Evolutionary conservation across 345 rosid species (phyloP), one percentile per base, ranked within the genome.

Genomic region (Garcia nutans): DNA sequence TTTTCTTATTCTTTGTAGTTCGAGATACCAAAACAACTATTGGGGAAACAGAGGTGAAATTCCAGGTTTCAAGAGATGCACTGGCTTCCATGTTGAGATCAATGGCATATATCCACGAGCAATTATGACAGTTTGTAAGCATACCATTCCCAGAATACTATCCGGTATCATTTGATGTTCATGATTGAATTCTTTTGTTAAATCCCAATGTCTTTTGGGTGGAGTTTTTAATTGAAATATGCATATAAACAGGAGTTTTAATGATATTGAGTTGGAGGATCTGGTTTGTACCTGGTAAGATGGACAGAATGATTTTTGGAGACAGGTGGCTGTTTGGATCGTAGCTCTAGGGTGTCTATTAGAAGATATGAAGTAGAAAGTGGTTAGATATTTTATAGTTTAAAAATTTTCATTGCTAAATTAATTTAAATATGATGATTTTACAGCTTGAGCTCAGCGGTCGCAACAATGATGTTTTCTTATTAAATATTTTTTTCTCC

Each of bases 1-100:
- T 56, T 77, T 69, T 1, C 17, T 73, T 69, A 7, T 50, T 50
- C 60, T 76, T 59, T 61, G 50, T 84, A 88, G 93, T 89, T 88
- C 59, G 86, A 80, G 92, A 85, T 76, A 70, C 83, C 15, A 87
- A 84, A 78, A 84, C 84, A 28, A 66, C 84, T 69, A 75, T 89
- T 20, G 91, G 93, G 57, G 90, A 88, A 74, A 83, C 87, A 44
- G 90, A 87, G 73, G 88, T 90, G 68, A 90, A 87, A 74, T 88
- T 90, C 79, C 93, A 88, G 83, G 92, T 88, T 42, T 90, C 91
- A 10, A 84, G 83, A 78, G 89, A 88, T 26, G 88, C 89, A 15
- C 79, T 88, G 71, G 91, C 82, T 41, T 87, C 86, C 24, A 90
- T 90, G 91, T 65, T 90, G 84, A 90, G 81, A 80, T 88, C 93